Base-by-base conservation (phyloP, 1,139 yeast species). In the Yamadazyma kanchanaburiensis region DNA sequence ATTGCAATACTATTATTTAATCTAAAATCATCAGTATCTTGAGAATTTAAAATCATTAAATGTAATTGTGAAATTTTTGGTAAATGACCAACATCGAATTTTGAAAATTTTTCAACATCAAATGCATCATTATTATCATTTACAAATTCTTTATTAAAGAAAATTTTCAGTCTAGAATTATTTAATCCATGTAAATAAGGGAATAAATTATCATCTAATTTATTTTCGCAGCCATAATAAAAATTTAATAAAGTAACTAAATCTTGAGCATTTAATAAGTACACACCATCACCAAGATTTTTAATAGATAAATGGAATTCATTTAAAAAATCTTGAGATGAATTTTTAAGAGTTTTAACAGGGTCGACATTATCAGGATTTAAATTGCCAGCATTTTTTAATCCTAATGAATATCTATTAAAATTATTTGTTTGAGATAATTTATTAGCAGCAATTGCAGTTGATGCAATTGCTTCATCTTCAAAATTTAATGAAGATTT, bases 111-210 rank as follows among this genome's bases (percentile, higher is more conserved):
- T n/a, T 26, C 26, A n/a, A 40, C 15, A 19, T 36, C 28, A 22
- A 44, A 35, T 9, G 26, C 24, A 20, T 42, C 45, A 31, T 39
- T 34, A 22, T 33, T 21, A 10, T 24, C 12, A 24, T 43, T 43
- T 15, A 25, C 25, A 21, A 40, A 44, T 15, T 36, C 15, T 12
- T 40, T 33, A 22, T 43, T 45, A 30, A 40, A 45, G 27, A 42
- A 63, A 1, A 51, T 49, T 19, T 64, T 48, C 37, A 61, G 69
- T 27, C 46, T 44, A 8, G 44, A 27, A 26, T 46, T 50, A 32
- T 46, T 43, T 24, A 63, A 42, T 0, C 68, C 70, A 44, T 64
- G 70, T 25, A 64, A 48, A 34, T 58, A 64, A 1, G 71, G 71
- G 32, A 64, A 64, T 39, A 60, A 38, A 14, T 43, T 42, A 5